Evolutionary conservation across 139 green algal genomes (phyloP).

Genomic region (Volvox africanus): DNA sequence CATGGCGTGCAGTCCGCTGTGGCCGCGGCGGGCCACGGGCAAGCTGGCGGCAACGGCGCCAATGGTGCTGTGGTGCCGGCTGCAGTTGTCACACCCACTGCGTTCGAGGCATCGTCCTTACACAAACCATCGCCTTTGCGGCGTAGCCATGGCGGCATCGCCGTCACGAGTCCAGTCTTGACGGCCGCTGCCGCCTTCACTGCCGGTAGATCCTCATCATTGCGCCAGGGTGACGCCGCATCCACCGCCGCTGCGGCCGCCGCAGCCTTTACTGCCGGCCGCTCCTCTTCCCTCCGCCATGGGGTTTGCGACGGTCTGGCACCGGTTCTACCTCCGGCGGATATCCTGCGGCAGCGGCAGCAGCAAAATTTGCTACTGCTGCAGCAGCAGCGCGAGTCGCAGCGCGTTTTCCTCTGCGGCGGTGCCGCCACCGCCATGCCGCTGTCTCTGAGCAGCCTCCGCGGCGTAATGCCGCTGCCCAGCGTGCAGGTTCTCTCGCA

Average conservation of each 20-base stretch:
- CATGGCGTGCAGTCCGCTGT: too few species aligned
- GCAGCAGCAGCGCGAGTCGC: conserved; percentile 8
- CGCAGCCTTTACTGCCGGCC: not conserved
- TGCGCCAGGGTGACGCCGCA: not conserved
- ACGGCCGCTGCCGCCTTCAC: not conserved
- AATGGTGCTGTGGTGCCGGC: too few species aligned
- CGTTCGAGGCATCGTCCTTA: too few species aligned
- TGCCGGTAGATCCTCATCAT: not conserved
- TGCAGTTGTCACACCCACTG: too few species aligned
- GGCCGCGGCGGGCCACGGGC: too few species aligned
- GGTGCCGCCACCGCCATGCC: not conserved
- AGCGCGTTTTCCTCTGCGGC: not conserved
- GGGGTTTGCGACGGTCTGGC: not conserved
- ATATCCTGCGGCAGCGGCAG: conserved; percentile 2
- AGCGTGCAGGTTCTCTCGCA: conserved; percentile 35
- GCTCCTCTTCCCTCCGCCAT: not conserved
- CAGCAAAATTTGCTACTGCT: conserved; percentile 4
- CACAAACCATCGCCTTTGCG: not conserved
- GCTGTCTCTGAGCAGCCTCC: not conserved
- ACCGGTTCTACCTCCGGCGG: not conserved
- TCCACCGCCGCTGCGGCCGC: not conserved
- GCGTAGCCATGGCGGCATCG: not conserved
- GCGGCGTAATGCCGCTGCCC: not conserved
- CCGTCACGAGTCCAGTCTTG: not conserved
- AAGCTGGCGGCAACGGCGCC: too few species aligned